Base-by-base conservation (phyloP, 2,329 filamentous ascomycete species). In the Emergomyces pasteurianus region DNA sequence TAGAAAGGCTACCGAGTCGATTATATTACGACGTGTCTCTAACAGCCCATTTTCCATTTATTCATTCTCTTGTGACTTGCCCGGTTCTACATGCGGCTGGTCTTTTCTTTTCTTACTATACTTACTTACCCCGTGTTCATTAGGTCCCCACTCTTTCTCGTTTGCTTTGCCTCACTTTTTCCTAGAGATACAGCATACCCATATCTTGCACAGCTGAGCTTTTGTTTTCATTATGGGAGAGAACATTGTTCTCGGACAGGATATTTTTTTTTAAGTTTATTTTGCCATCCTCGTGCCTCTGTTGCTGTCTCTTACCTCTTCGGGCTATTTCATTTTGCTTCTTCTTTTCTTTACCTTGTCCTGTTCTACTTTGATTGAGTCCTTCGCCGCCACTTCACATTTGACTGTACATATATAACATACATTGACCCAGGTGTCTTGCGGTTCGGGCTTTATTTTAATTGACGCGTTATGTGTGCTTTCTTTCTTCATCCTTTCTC, bases 121-220 rank as follows among this genome's bases (percentile, higher is more conserved):
- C 14, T 28, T 34, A 16, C 16, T 34, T 34, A 12, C 28, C 16
- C 16, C 18, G 2, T 36, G n/a, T 21, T 53, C 49, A n/a, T 34
- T 53, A 38, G 23, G 9, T 46, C 38, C 40, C 54, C n/a, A 7
- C 21, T 38, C 21, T 42, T 18, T 28, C 21, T n/a, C 31, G 31
- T 28, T 46, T 31, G 21, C 16, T 7, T 40, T 40, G 40, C 31
- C 31, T 34, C 31, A 4, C 34, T 55, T 55, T 40, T n/a, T 54
- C 7, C 21, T 54, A 54, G 50, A 63, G 62, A 65, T 63, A 65
- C 65, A 62, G 63, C 68, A 70, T 70, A 69, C 68, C 68, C 66
- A 36, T 65, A 16, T 46, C 16, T 31, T 31, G 40, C 40, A 46
- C 55, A 57, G 40, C 23, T 6, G 43, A 58, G 40, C 12, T 42